Percentiles rank a stretch among this genome's conserved stretches.
Conservation (phyloP, 2,329 filamentous ascomycete species). For the Chrysosporium keratinophilum region DNA sequence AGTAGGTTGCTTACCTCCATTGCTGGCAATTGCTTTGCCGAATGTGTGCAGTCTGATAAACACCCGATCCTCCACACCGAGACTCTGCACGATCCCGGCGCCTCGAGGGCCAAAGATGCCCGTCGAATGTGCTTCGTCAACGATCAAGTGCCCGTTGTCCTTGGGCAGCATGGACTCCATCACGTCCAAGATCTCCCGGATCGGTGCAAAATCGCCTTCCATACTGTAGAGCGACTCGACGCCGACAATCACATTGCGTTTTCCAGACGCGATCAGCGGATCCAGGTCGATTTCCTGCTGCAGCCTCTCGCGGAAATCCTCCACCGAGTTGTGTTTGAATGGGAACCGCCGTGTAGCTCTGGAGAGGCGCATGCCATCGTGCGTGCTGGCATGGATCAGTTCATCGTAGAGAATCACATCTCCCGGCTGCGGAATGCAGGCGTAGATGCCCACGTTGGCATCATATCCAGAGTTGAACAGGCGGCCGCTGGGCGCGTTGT, state of each 20-base stretch:
- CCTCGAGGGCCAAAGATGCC: constrained; percentile 44
- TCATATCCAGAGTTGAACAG: constrained; percentile 58
- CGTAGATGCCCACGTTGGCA: constrained; percentile 55
- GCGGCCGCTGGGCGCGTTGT: constrained; percentile 47
- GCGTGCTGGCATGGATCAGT: constrained; percentile 65
- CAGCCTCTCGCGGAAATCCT: constrained; percentile 32
- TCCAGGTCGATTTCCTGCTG: constrained; percentile 24
- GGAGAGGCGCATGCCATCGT: constrained; percentile 63
- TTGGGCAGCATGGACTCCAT: constrained; percentile 47
- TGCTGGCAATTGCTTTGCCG: constrained; percentile 48
- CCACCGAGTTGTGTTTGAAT: constrained; percentile 41
- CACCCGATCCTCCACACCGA: constrained; percentile 43
- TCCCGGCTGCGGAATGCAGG: constrained; percentile 48
- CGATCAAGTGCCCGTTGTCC: constrained; percentile 47
- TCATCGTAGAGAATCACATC: constrained; percentile 63
- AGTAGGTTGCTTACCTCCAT: constrained; percentile 49
- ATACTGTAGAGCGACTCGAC: constrained; percentile 70
- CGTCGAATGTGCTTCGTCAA: constrained; percentile 48
- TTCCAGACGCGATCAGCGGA: constrained; percentile 28
- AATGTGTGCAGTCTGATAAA: constrained; percentile 44
- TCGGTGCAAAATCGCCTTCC: constrained; percentile 64
- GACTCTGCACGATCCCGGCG: constrained; percentile 39
- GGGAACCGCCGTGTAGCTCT: constrained; percentile 40
- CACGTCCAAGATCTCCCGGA: constrained; percentile 49
- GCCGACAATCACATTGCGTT: constrained; percentile 53